These are phyloP conservation scores for Paralagenidium karlingii DNA, from an alignment of 352 stramenopile genomes.

Conservation along the genomic window DNA sequence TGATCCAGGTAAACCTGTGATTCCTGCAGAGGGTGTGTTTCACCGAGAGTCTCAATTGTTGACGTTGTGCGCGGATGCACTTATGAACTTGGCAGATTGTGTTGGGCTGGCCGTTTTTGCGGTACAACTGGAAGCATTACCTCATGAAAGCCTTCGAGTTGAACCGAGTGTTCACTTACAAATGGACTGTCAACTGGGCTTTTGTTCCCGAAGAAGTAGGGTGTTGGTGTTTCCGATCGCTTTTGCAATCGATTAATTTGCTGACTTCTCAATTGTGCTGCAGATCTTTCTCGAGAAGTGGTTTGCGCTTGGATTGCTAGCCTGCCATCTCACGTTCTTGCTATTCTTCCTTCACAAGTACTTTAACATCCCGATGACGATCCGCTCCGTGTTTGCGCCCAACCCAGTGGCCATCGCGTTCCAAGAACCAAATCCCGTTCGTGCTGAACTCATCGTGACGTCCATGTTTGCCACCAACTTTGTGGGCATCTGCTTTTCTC, in stretches of 20 bases:
- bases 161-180: conserved; percentile 95
- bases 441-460: conserved; percentile 72
- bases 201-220: conserved; percentile 58
- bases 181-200: conserved; percentile 99
- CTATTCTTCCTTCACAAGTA: conserved; percentile 73
- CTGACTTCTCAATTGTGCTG: conserved; percentile 1
- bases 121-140: conserved; percentile 91
- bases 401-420: conserved; percentile 61
- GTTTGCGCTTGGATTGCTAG: conserved; percentile 44
- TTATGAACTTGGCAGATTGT: conserved; percentile 36
- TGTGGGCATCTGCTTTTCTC: conserved; percentile 92
- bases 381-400: conserved; percentile 48
- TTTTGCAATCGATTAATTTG: conserved; percentile 3
- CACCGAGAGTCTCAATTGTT: background rate
- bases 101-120: conserved; percentile 91
- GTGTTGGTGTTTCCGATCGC: too few species aligned
- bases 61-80: background rate
- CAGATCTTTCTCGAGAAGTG: conserved; percentile 60
- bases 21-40: background rate
- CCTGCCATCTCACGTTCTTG: conserved; percentile 54
- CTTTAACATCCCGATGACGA: conserved; percentile 64
- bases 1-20: conserved; percentile 78
- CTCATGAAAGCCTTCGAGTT: conserved; percentile 96
- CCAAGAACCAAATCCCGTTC: conserved; percentile 65
- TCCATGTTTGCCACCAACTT: conserved; percentile 91